Evolutionary conservation across 352 stramenopile genomes (phyloP).

Genomic region (Globisporangium radiosum): DNA sequence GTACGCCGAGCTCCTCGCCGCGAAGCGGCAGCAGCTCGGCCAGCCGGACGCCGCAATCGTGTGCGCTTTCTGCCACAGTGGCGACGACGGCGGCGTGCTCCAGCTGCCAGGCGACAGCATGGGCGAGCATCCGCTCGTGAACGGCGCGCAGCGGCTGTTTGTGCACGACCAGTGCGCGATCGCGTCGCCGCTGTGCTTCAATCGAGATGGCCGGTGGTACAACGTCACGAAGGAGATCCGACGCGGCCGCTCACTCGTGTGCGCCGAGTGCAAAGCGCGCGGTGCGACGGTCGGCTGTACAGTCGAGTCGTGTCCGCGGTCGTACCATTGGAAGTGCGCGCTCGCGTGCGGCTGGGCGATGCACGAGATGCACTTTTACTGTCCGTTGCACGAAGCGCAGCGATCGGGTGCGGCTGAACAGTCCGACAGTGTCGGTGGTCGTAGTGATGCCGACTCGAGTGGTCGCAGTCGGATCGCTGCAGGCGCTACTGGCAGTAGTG

Average conservation of each 20-base stretch:
- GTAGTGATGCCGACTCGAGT: neutral
- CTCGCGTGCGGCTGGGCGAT: constrained; percentile 61
- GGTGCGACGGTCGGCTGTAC: constrained; percentile 78
- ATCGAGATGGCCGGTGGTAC: constrained; percentile 71
- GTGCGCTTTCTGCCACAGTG: constrained; percentile 74
- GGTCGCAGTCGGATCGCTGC: too few species aligned
- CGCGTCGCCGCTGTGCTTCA: constrained; percentile 78
- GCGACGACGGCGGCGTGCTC: constrained; percentile 61
- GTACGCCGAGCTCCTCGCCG: constrained; percentile 58
- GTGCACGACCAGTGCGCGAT: constrained; percentile 85
- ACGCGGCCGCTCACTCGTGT: constrained; percentile 57
- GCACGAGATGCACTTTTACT: constrained; percentile 82
- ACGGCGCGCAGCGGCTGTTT: constrained; percentile 63
- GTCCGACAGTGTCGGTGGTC: neutral
- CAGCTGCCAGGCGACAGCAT: constrained; percentile 75
- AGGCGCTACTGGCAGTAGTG: neutral
- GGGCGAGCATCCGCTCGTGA: constrained; percentile 65
- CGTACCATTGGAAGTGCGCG: constrained; percentile 82
- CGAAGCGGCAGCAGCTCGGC: constrained; percentile 36
- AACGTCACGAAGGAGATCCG: constrained; percentile 82
- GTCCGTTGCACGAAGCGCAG: constrained; percentile 42
- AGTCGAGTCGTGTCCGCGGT: constrained; percentile 48
- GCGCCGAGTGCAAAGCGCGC: constrained; percentile 59
- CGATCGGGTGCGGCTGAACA: constrained; percentile 3
- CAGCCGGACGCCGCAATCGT: constrained; percentile 45